A percentile compares a stretch with the other conserved stretches of the same genome.
Evolutionary conservation across 176 grass and related monocot genomes (phyloP).

Genomic region (Saccharum officinarum): DNA sequence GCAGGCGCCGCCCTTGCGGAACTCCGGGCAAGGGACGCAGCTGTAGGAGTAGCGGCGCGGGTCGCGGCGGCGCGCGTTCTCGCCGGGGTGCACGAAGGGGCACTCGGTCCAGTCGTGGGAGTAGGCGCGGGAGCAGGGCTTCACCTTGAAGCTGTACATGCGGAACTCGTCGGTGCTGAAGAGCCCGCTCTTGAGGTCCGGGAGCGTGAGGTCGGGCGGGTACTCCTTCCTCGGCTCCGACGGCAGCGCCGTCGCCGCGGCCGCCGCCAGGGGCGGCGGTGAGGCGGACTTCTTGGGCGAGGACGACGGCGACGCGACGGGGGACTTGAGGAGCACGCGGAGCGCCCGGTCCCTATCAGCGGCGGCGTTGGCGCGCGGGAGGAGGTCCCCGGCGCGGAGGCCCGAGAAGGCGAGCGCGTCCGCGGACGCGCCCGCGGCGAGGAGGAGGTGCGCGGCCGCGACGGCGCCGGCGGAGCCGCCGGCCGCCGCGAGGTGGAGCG

Average conservation of each 20-base stretch:
- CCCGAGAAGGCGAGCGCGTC: slow-evolving; percentile 48
- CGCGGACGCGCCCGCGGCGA: slow-evolving; percentile 56
- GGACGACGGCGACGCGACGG: slow-evolving; percentile 21
- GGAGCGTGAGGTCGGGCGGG: slow-evolving; percentile 82
- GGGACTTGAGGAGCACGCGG: slow-evolving; percentile 44
- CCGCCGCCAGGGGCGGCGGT: background rate
- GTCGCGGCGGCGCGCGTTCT: slow-evolving; percentile 95
- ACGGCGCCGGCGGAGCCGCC: slow-evolving; percentile 45
- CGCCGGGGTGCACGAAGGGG: slow-evolving; percentile 95
- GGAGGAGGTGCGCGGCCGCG: slow-evolving; percentile 51
- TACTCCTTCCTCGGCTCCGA: slow-evolving; percentile 77
- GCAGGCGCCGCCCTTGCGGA: slow-evolving; percentile 81
- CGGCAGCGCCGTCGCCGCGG: too few relatives aligned
- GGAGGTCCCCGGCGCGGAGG: slow-evolving; percentile 54
- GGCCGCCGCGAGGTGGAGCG: slow-evolving; percentile 67
- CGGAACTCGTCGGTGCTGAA: slow-evolving; percentile 95
- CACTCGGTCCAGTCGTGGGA: slow-evolving; percentile 99
- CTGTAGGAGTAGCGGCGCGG: slow-evolving; percentile 91
- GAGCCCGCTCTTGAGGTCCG: slow-evolving; percentile 89
- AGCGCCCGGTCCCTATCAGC: slow-evolving; percentile 43
- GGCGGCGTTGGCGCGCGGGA: slow-evolving; percentile 42
- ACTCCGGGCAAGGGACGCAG: slow-evolving; percentile 95
- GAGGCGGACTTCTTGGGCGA: slow-evolving; percentile 54
- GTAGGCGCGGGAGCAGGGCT: slow-evolving; percentile 97
- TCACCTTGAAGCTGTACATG: slow-evolving; percentile 97